Evolutionary conservation across 257 asterid genomes (phyloP).

Genomic region (Solanum clarkiae): DNA sequence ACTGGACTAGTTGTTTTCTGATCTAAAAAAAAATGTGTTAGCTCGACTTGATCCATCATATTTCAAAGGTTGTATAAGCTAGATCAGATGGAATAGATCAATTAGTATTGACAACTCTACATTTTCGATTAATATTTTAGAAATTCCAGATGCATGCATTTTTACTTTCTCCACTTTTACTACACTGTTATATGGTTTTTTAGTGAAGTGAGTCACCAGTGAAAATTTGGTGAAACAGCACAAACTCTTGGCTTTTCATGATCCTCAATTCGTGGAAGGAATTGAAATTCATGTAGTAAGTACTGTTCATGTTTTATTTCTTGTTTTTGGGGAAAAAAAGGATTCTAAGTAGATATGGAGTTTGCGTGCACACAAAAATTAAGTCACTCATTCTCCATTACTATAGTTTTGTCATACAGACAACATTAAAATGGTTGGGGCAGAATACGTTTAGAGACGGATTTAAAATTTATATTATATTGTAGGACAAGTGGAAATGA

Average conservation of each 20-base stretch:
- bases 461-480: neutral
- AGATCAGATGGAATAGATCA: too few relatives aligned
- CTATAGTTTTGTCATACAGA: too few relatives aligned
- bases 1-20: too few relatives aligned
- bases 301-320: neutral
- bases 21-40: too few relatives aligned
- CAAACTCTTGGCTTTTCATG: neutral
- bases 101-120: too few relatives aligned
- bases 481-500: neutral
- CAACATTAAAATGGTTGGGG: neutral
- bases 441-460: too few relatives aligned
- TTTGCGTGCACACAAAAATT: neutral
- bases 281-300: neutral
- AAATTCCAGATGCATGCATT: neutral
- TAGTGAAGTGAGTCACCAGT: neutral
- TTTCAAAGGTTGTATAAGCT: too few relatives aligned
- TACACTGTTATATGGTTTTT: neutral
- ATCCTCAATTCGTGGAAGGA: neutral
- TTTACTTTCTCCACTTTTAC: neutral
- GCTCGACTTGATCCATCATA: too few relatives aligned
- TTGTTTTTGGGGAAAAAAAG: neutral
- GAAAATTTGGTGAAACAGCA: neutral
- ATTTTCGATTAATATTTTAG: rapidly evolving
- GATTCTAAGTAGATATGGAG: neutral
- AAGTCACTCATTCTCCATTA: neutral